These are phyloP conservation scores for Hanseniaspora valbyensis DNA, from an alignment of 805 yeast species.

Conservation along the genomic window DNA sequence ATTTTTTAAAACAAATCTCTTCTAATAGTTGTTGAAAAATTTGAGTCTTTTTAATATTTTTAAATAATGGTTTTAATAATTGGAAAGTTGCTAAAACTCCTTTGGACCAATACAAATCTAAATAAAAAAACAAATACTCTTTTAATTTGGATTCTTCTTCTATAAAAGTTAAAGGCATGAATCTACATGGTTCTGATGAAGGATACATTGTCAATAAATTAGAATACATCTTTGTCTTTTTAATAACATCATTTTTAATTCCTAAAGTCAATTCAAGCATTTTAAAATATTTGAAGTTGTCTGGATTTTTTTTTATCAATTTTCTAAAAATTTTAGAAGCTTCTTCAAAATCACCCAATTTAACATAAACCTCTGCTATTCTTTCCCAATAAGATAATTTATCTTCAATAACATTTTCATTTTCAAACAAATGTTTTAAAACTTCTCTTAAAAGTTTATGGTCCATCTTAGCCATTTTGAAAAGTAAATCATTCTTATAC, in stretches of 20 bases:
- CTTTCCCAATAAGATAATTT: conserved; percentile 51
- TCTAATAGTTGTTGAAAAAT: conserved; percentile 37
- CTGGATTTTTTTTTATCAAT: conserved; percentile 77
- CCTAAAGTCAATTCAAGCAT: conserved; percentile 57
- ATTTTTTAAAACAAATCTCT: conserved; percentile 33
- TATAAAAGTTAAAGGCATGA: conserved; percentile 66
- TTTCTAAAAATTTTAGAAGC: conserved; percentile 60
- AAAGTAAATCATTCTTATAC: conserved; percentile 58
- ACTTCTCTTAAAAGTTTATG: conserved; percentile 42
- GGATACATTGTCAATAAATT: conserved; percentile 65
- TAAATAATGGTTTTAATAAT: conserved; percentile 71
- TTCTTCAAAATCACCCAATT: conserved; percentile 46
- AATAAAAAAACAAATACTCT: conserved; percentile 40
- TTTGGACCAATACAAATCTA: conserved; percentile 50
- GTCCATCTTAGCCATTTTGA: conserved; percentile 32
- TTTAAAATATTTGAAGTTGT: conserved; percentile 53
- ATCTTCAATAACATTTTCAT: conserved; percentile 46
- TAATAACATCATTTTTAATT: conserved; percentile 34
- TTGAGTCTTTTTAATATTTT: conserved; percentile 28
- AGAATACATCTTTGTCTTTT: conserved; percentile 50
- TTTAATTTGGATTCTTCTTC: conserved; percentile 39
- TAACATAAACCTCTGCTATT: conserved; percentile 51
- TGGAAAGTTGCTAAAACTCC: conserved; percentile 89
- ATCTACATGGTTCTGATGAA: conserved; percentile 66
- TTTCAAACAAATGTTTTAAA: conserved; percentile 45